Percentiles rank a stretch among this genome's conserved stretches.
These are phyloP conservation scores for Candida glucosophila DNA, from an alignment of 1,139 yeast genomes.

Conservation along the genomic window DNA sequence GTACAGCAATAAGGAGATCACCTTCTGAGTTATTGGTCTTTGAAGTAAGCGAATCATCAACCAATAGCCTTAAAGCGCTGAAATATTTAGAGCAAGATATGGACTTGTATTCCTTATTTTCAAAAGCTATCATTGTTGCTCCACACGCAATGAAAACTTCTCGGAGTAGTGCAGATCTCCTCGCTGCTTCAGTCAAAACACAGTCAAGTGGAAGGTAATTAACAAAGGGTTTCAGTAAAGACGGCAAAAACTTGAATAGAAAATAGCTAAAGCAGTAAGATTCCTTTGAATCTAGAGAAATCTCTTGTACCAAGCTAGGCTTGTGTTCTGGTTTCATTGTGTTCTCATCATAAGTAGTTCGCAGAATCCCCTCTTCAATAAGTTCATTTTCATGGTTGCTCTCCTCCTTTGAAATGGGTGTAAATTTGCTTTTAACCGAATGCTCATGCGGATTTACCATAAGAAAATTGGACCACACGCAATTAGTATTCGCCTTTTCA, in stretches of 20 bases:
- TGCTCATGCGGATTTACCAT: neutral
- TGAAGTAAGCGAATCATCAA: constrained; percentile 2
- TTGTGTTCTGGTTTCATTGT: no score
- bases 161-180: constrained; percentile 1
- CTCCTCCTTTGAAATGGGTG: neutral
- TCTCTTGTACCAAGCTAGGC: neutral
- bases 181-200: constrained; percentile 1
- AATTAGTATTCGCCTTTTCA: constrained; percentile 2
- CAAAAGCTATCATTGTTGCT: constrained; percentile 4
- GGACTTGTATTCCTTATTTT: constrained; percentile 2
- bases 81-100: constrained; percentile 2
- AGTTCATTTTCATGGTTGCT: neutral
- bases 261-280: constrained; percentile 1
- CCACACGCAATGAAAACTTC: constrained; percentile 4
- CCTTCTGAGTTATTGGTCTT: constrained; percentile 2
- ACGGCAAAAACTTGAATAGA: constrained; percentile 3
- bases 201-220: constrained; percentile 1
- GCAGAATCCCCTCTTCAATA: no score
- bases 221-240: constrained; percentile 3
- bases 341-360: no score
- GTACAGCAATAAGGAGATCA: constrained; percentile 4
- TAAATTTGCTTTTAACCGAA: neutral
- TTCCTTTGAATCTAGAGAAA: constrained; percentile 1
- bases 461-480: constrained; percentile 3
- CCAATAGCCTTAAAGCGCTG: constrained; percentile 1